These are phyloP conservation scores for Echria macrotheca DNA, from an alignment of 495 filamentous ascomycete genomes.

Conservation along the genomic window DNA sequence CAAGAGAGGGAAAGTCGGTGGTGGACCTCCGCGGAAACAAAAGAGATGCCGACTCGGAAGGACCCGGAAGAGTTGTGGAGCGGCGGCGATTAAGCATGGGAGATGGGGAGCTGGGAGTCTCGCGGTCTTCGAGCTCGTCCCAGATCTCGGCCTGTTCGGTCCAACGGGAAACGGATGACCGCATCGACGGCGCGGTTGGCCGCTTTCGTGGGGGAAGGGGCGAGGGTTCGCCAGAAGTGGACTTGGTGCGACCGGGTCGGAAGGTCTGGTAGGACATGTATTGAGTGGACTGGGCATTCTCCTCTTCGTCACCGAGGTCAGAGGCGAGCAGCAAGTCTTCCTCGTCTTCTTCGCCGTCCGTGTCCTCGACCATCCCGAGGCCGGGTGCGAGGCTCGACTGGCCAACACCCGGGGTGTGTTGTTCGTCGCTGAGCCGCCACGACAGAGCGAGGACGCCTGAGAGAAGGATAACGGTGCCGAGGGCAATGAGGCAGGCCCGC, in stretches of 20 bases:
- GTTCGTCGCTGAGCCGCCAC: constrained; percentile 81
- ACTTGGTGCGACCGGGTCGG: constrained; percentile 14
- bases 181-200: constrained; percentile 23
- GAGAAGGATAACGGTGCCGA: constrained; percentile 83
- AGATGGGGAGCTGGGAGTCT: constrained; percentile 31
- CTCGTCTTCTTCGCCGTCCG: constrained; percentile 51
- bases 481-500: constrained; percentile 74
- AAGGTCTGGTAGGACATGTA: constrained; percentile 41
- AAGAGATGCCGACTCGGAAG: constrained; percentile 26
- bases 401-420: constrained; percentile 51
- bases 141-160: constrained; percentile 60
- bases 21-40: constrained; percentile 20
- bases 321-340: constrained; percentile 34
- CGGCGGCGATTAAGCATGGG: constrained; percentile 26
- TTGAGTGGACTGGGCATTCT: constrained; percentile 24
- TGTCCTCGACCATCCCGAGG: constrained; percentile 62
- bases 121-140: constrained; percentile 60
- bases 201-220: constrained; percentile 15
- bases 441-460: constrained; percentile 85
- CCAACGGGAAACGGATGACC: constrained; percentile 37
- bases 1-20: constrained; percentile 25
- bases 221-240: constrained; percentile 7
- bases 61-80: constrained; percentile 32
- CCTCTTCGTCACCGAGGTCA: constrained; percentile 36
- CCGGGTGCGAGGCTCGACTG: constrained; percentile 63